phyloP scores from a whole-genome alignment of 805 yeast genomes.

The Cyberlindnera mycetangii region DNA sequence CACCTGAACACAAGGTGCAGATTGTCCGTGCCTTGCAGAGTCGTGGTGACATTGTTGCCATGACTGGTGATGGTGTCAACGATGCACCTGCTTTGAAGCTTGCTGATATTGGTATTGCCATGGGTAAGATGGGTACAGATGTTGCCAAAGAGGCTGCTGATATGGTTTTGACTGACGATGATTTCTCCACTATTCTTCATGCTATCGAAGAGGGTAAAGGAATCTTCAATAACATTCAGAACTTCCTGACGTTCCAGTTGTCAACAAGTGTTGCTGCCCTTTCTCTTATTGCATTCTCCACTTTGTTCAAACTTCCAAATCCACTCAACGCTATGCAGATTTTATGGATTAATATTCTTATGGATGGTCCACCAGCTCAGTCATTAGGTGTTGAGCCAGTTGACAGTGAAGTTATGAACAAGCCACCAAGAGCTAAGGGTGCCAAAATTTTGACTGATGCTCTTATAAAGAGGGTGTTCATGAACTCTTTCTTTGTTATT shows the following conservation, averaged over 20 bases:
- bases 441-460: conserved; percentile 76
- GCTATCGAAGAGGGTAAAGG: conserved; percentile 99
- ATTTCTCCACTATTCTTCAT: conserved; percentile 86
- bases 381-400: conserved; percentile 97
- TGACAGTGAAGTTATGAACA: conserved; percentile 90
- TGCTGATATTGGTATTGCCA: conserved; percentile 94
- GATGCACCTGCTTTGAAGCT: conserved; percentile 98
- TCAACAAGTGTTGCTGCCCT: conserved; percentile 96
- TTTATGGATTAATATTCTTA: conserved; percentile 92
- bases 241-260: conserved; percentile 89
- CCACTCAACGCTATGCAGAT: conserved; percentile 99
- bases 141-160: conserved; percentile 98
- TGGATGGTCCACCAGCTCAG: conserved; percentile 99
- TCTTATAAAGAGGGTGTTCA: conserved; percentile 68
- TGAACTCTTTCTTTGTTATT: conserved; percentile 70
- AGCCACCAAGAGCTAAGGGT: conserved; percentile 89
- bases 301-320: conserved; percentile 83
- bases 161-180: conserved; percentile 96
- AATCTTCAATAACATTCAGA: conserved; percentile 92
- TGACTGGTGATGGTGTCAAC: conserved; percentile 99
- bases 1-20: conserved; percentile 90
- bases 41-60: conserved; percentile 93
- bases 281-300: conserved; percentile 81
- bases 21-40: conserved; percentile 87
- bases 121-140: conserved; percentile 94